Evolutionary conservation across 2,329 filamentous ascomycete genomes (phyloP).

Genomic region (Gnomoniopsis sp.): DNA sequence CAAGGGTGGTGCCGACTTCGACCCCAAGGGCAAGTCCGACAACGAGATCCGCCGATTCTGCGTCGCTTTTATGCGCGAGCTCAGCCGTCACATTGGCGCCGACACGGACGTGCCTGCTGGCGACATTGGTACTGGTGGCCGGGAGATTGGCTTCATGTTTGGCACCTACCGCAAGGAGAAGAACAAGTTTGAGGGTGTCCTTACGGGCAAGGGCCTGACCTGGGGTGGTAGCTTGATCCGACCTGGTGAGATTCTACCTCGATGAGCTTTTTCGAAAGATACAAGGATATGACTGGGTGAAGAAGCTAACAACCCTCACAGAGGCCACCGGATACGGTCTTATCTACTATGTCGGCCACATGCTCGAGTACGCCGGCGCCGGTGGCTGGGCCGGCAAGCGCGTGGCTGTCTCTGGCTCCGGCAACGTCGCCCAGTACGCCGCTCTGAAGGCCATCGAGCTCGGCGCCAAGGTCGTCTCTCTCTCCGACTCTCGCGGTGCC

Average conservation of each 20-base stretch:
- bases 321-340: conserved; percentile 97
- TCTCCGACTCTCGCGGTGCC: conserved; percentile 87
- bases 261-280: background rate
- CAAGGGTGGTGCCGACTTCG: conserved; percentile 97
- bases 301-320: conserved; percentile 21
- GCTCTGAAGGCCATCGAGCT: conserved; percentile 96
- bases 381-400: conserved; percentile 87
- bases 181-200: conserved; percentile 91
- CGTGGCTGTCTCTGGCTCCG: conserved; percentile 92
- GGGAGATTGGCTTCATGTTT: conserved; percentile 94
- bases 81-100: conserved; percentile 92
- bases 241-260: conserved; percentile 45
- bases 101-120: conserved; percentile 95
- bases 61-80: conserved; percentile 91
- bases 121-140: conserved; percentile 89
- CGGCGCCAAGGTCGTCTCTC: conserved; percentile 84
- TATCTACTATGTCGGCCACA: conserved; percentile 94
- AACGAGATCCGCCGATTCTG: conserved; percentile 98
- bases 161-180: conserved; percentile 85
- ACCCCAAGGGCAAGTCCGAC: conserved; percentile 98
- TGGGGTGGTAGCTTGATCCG: conserved; percentile 95
- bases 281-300: background rate
- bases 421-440: conserved; percentile 97
- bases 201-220: conserved; percentile 89
- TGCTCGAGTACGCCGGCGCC: conserved; percentile 87